phyloP scores from a whole-genome alignment of 495 filamentous ascomycete genomes.

The Penicillium waksmanii region DNA sequence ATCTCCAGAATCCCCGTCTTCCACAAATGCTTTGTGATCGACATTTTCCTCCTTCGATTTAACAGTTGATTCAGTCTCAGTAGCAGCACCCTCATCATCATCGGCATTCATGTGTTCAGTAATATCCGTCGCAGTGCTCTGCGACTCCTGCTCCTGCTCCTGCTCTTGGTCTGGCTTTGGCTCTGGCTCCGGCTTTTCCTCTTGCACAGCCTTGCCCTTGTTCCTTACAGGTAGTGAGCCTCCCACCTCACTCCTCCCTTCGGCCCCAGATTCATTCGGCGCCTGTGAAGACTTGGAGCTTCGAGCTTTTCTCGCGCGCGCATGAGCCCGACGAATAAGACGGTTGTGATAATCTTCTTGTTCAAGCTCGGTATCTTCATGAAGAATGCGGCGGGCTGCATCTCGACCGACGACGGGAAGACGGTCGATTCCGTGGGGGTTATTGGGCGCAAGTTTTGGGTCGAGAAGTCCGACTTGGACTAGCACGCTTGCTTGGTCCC shows the following conservation, averaged over 20 bases:
- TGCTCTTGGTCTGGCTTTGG: not conserved
- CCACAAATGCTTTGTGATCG: constrained; percentile 19
- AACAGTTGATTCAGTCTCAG: constrained; percentile 23
- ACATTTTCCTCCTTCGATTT: constrained; percentile 15
- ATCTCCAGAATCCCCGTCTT: constrained; percentile 23
- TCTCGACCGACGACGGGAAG: constrained; percentile 74
- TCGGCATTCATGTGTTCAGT: constrained; percentile 16
- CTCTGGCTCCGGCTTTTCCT: not conserved
- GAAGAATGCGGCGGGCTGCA: constrained; percentile 65
- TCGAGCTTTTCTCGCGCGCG: constrained; percentile 23
- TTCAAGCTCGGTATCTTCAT: constrained; percentile 55
- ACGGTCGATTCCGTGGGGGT: constrained; percentile 54
- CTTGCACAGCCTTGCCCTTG: constrained; percentile 30
- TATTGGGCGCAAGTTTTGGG: constrained; percentile 56
- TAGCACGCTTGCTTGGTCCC: constrained; percentile 84
- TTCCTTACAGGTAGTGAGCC: constrained; percentile 13
- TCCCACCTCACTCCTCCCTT: constrained; percentile 32
- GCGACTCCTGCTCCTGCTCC: constrained; percentile 6
- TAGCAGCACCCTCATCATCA: constrained; percentile 23
- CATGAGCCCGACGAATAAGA: constrained; percentile 39
- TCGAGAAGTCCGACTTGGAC: constrained; percentile 77
- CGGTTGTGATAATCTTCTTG: constrained; percentile 46
- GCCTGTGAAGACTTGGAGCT: constrained; percentile 16
- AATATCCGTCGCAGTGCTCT: constrained; percentile 10
- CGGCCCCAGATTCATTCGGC: constrained; percentile 31